Conservation (phyloP, 2,329 filamentous ascomycete species). For the Talaromyces sp. region DNA sequence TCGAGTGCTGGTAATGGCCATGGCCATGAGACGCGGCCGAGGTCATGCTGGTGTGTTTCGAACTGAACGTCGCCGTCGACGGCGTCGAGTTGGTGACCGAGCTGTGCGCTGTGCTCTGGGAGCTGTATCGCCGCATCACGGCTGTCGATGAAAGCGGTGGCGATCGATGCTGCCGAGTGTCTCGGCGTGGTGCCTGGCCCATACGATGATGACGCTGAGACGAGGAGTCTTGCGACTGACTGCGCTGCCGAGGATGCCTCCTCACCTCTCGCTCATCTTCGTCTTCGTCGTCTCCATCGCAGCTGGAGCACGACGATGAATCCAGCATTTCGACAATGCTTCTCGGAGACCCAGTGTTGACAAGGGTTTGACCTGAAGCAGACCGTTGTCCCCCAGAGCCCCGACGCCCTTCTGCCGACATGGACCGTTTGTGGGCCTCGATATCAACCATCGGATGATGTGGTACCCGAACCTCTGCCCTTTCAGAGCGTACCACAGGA, state of each 20-base stretch:
- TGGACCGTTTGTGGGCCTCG: conserved; percentile 4
- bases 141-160: conserved; percentile 32
- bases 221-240: conserved; percentile 3
- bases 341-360: background rate
- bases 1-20: conserved; percentile 4
- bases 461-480: background rate
- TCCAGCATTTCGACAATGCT: background rate
- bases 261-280: background rate
- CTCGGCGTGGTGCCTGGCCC: conserved; percentile 4
- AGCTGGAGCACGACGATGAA: background rate
- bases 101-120: conserved; percentile 20
- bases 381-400: background rate
- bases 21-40: conserved; percentile 16
- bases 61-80: conserved; percentile 23
- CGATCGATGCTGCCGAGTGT: conserved; percentile 23
- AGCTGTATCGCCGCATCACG: conserved; percentile 29
- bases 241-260: background rate
- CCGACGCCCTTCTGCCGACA: conserved; percentile 2
- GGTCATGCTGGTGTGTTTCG: conserved; percentile 28
- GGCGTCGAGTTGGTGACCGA: conserved; percentile 18
- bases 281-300: conserved; percentile 4
- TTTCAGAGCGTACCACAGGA: background rate
- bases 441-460: conserved; percentile 11
- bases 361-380: background rate
- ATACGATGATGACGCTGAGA: background rate